phyloP scores from a whole-genome alignment of 768 basidiomycete species.

The Kwoniella sp. region DNA sequence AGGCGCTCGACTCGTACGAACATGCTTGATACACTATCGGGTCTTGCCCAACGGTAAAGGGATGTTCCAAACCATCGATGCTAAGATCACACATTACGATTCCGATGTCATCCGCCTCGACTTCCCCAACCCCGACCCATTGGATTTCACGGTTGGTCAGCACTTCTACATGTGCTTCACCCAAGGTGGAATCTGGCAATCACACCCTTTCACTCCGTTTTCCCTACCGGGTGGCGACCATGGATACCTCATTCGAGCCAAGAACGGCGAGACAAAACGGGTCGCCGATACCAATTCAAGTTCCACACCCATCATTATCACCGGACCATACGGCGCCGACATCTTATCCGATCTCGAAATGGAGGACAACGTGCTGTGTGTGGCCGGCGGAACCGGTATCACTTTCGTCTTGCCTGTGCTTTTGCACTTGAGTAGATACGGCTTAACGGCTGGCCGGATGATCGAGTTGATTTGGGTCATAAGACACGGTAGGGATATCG shows the following conservation, averaged over 20 bases:
- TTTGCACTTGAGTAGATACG: slow-evolving; percentile 16
- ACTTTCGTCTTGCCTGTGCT: slow-evolving; percentile 40
- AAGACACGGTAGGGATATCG: slow-evolving; percentile 25
- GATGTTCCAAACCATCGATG: slow-evolving; percentile 28
- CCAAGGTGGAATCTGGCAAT: slow-evolving; percentile 38
- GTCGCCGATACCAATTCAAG: slow-evolving; percentile 12
- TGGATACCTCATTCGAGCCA: slow-evolving; percentile 35
- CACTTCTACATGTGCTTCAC: slow-evolving; percentile 39
- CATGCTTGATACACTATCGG: slow-evolving; percentile 38
- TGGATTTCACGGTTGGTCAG: slow-evolving; percentile 31
- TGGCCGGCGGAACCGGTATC: slow-evolving; percentile 40
- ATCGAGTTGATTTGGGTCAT: slow-evolving; percentile 40
- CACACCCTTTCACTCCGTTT: slow-evolving; percentile 41
- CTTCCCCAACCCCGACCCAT: slow-evolving; percentile 20
- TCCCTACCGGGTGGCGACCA: slow-evolving; percentile 26
- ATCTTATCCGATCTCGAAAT: slow-evolving; percentile 15
- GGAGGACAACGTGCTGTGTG: slow-evolving; percentile 31
- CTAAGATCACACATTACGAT: slow-evolving; percentile 26
- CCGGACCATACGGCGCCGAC: slow-evolving; percentile 40
- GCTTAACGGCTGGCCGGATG: slow-evolving; percentile 8
- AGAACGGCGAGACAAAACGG: slow-evolving; percentile 34
- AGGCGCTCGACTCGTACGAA: slow-evolving; percentile 25
- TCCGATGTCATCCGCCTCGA: slow-evolving; percentile 32
- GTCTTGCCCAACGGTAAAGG: slow-evolving; percentile 31
- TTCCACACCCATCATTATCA: slow-evolving; percentile 33